A percentile compares a stretch with the other conserved stretches of the same genome.
phyloP scores from a whole-genome alignment of 2,329 filamentous ascomycete species.

The Fusarium zealandicum region DNA sequence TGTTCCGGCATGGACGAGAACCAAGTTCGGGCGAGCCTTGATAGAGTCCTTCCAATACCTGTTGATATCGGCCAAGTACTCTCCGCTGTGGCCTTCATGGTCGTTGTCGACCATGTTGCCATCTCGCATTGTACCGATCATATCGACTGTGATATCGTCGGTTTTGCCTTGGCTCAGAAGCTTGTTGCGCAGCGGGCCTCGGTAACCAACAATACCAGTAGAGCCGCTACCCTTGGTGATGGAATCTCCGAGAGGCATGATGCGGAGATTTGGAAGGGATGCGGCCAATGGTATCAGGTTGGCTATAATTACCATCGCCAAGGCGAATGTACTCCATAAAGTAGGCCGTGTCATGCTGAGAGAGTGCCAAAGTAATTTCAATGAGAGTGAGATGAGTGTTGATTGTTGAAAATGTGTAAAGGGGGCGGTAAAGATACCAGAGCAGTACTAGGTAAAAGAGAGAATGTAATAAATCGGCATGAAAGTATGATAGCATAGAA shows the following conservation, averaged over 20 bases:
- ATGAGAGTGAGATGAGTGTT: too few species aligned
- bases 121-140: conserved; percentile 18
- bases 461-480: too few species aligned
- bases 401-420: too few species aligned
- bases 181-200: conserved; percentile 10
- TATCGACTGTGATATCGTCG: conserved; percentile 10
- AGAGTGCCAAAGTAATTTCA: too few species aligned
- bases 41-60: conserved; percentile 25
- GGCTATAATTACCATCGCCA: not conserved
- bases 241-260: conserved; percentile 23
- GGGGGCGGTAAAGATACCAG: too few species aligned
- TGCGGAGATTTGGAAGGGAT: conserved; percentile 16
- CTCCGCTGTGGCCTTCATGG: conserved; percentile 26
- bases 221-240: conserved; percentile 31
- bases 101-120: conserved; percentile 21
- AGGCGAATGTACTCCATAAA: not conserved
- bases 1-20: conserved; percentile 28
- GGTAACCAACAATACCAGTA: conserved; percentile 17
- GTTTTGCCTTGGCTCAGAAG: conserved; percentile 1
- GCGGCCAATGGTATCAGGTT: not conserved
- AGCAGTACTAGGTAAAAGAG: too few species aligned
- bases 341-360: too few species aligned
- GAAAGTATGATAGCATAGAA: too few species aligned
- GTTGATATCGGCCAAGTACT: conserved; percentile 18
- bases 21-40: conserved; percentile 19